Evolutionary conservation across 768 basidiomycete genomes (phyloP).

Genomic region (Kwoniella europaea): DNA sequence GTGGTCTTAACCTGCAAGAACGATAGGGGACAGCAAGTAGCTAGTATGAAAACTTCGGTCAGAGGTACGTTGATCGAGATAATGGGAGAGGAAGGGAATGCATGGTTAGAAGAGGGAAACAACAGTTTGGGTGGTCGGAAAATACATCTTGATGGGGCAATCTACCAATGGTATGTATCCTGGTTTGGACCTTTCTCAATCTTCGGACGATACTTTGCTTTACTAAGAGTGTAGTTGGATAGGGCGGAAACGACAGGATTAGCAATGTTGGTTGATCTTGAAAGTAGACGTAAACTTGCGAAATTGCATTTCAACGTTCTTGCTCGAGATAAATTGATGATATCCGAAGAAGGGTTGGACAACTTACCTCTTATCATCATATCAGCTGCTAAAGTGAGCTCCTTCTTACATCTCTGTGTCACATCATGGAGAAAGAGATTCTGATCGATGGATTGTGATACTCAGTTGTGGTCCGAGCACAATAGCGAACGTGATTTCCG

Average conservation of each 20-base stretch:
- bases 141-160: background rate
- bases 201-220: too few relatives aligned
- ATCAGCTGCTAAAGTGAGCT: constrained; percentile 17
- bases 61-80: constrained; percentile 2
- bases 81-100: too few relatives aligned
- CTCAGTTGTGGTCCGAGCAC: constrained; percentile 11
- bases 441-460: background rate
- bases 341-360: constrained; percentile 7
- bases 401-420: background rate
- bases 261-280: background rate
- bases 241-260: constrained; percentile 18
- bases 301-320: constrained; percentile 15
- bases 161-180: constrained; percentile 6
- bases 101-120: constrained; percentile 1
- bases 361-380: background rate
- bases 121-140: background rate
- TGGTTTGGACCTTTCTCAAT: too few relatives aligned
- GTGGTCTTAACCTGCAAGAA: background rate
- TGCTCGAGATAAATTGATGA: constrained; percentile 1
- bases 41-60: background rate
- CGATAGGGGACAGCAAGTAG: background rate
- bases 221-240: background rate
- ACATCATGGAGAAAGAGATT: background rate
- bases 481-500: constrained; percentile 3
- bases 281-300: background rate